Evolutionary conservation across 768 basidiomycete genomes (phyloP).

Genomic region (Mycena epipterygia): DNA sequence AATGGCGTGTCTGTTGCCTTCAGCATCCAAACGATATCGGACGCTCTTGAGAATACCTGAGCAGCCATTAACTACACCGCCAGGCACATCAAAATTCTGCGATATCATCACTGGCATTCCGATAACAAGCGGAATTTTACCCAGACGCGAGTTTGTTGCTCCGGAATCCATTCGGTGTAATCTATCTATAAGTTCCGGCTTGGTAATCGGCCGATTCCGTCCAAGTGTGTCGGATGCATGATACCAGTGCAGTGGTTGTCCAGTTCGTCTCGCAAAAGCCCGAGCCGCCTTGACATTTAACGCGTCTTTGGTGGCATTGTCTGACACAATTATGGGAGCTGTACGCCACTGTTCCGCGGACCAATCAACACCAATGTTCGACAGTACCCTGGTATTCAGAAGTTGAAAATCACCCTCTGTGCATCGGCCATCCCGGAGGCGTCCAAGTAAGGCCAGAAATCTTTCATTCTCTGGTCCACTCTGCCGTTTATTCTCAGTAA

Average conservation of each 20-base stretch:
- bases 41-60: slow-evolving; percentile 31
- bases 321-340: neutral
- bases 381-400: neutral
- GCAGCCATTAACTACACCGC: slow-evolving; percentile 45
- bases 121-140: slow-evolving; percentile 41
- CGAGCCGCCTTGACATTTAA: neutral
- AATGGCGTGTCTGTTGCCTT: slow-evolving; percentile 32
- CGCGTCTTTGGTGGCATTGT: neutral
- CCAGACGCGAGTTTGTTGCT: slow-evolving; percentile 35
- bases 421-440: slow-evolving; percentile 6
- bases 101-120: slow-evolving; percentile 49
- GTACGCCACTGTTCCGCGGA: neutral
- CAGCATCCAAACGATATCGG: slow-evolving; percentile 29
- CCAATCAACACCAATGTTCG: neutral
- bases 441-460: neutral
- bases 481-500: neutral
- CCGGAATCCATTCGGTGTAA: slow-evolving; percentile 7
- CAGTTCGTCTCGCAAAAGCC: neutral
- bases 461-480: neutral
- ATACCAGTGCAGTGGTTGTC: slow-evolving; percentile 8
- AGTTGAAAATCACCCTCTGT: neutral
- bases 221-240: neutral
- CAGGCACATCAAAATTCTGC: slow-evolving; percentile 44
- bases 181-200: neutral
- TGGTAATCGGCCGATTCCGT: neutral